Conservation (phyloP, 352 stramenopile species). For the Thalassiosira sp. region DNA sequence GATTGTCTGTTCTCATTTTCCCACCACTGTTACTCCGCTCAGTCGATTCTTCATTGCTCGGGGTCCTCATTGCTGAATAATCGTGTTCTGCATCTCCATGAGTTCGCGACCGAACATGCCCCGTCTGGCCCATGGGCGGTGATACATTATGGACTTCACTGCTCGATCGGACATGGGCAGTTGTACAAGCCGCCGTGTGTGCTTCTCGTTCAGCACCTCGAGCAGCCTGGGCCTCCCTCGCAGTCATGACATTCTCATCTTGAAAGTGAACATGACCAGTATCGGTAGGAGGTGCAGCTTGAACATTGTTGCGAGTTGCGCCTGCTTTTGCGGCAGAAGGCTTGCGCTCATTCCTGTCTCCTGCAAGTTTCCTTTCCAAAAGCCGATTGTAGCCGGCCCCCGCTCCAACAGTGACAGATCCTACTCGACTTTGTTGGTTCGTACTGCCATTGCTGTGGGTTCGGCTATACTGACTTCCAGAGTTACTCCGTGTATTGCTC, state of each 20-base stretch:
- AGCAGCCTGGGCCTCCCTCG: background rate
- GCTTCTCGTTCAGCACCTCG: background rate
- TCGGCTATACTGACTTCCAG: too few relatives aligned
- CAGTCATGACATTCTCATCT: background rate
- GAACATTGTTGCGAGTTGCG: background rate
- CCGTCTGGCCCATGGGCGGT: background rate
- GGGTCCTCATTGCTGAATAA: background rate
- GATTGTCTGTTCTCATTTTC: background rate
- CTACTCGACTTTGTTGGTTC: background rate
- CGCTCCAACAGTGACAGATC: background rate
- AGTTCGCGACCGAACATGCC: background rate
- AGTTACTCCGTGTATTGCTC: too few relatives aligned
- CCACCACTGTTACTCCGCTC: background rate
- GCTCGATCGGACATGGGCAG: background rate
- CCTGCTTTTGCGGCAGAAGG: background rate
- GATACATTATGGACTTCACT: background rate
- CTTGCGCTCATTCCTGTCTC: background rate
- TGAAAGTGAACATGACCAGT: conserved; percentile 8
- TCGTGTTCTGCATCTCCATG: background rate
- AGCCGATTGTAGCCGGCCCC: conserved; percentile 1
- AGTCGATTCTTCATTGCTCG: background rate
- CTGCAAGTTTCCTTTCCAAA: conserved; percentile 24
- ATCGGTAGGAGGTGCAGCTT: background rate
- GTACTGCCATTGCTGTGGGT: conserved; percentile 9
- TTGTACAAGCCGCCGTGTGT: background rate